These are phyloP conservation scores for Capillidium rhysosporum DNA, from an alignment of 371 early-diverging fungal species.

Conservation along the genomic window DNA sequence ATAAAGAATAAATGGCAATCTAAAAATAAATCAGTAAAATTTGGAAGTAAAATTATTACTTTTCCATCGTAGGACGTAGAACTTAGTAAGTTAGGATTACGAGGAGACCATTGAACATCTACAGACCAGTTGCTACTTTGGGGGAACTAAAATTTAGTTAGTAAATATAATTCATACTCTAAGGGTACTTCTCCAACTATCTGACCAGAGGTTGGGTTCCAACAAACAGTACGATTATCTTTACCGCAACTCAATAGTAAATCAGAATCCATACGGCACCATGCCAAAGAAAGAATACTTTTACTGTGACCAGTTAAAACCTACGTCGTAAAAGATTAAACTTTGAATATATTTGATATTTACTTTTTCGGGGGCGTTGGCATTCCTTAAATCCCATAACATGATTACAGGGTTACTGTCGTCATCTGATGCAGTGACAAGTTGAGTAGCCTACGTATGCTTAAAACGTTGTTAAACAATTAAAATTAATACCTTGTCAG, in stretches of 20 bases:
- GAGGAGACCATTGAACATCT: conserved; percentile 81
- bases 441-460: conserved; percentile 56
- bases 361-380: conserved; percentile 72
- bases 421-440: conserved; percentile 79
- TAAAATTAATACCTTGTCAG: conserved; percentile 46
- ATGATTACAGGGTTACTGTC: conserved; percentile 67
- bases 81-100: conserved; percentile 73
- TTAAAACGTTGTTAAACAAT: not conserved
- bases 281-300: conserved; percentile 71
- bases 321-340: conserved; percentile 12
- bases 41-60: conserved; percentile 16
- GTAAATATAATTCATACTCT: not conserved
- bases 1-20: conserved; percentile 65
- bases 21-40: conserved; percentile 7
- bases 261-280: conserved; percentile 84
- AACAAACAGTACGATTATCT: conserved; percentile 81
- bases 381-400: conserved; percentile 88
- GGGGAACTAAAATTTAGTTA: conserved; percentile 30
- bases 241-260: conserved; percentile 75
- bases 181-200: conserved; percentile 36
- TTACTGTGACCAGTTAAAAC: conserved; percentile 55
- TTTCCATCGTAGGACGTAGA: conserved; percentile 77
- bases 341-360: not conserved
- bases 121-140: conserved; percentile 69
- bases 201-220: conserved; percentile 58